Base-by-base conservation (phyloP, 2,329 filamentous ascomycete species). In the Paecilomyces variotii region DNA sequence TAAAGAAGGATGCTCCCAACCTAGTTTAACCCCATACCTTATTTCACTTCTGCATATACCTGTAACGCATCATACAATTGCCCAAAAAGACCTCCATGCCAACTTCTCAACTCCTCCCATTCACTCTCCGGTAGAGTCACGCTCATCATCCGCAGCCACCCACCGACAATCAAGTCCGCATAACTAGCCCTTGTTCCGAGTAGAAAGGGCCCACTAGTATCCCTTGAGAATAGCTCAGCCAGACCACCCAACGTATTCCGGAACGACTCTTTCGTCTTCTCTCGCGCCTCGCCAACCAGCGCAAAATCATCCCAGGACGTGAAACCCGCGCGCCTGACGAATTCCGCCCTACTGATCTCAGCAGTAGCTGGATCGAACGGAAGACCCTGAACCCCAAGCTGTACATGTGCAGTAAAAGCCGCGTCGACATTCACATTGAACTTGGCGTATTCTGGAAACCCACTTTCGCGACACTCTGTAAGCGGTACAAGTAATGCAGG, bases 361-460 rank as follows among this genome's bases (percentile, higher is more conserved):
- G 71, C 79, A 1, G 74, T 78, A 1, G 70, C 76, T 0, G 81
- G 80, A 56, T 85, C 79, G 32, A 85, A 78, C 0, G 80, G 83
- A 11, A 86, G 66, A 0, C 67, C 66, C 0, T 78, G 57, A 0
- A 65, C 64, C 55, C 72, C 69, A 0, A 87, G 75, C 2, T 66
- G 59, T 0, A 72, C 71, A 60, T 82, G 76, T 0, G 73, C 66
- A 2, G 73, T 79, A 63, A 87, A 87, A 0, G 78, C 74, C 0
- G 75, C 76, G 65, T 88, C 85, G 53, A 85, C 74, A 35, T 79
- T 73, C 11, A 65, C 63, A 61, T 87, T 87, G 70, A 86, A 86
- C 2, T 67, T 71, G 4, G 74, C 75, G 64, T 81, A 79, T 12
- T 76, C 68, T 2, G 68, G 63, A 55, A 66, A 72, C 10, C 70